These are phyloP conservation scores for Phanerochaete carnosa DNA, from an alignment of 768 basidiomycete genomes.

Conservation along the genomic window DNA sequence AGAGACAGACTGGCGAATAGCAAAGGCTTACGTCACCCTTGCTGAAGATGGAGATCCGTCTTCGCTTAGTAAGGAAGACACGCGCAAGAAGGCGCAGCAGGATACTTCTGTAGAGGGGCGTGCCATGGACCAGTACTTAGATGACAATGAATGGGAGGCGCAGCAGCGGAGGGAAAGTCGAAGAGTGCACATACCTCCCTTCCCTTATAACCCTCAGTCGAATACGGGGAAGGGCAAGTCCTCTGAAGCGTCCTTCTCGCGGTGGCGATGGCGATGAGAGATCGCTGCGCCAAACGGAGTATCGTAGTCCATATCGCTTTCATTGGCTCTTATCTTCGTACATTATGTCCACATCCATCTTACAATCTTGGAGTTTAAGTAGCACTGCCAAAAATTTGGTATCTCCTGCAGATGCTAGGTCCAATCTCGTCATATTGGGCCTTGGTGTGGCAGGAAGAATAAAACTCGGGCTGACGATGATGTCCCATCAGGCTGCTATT, in stretches of 20 bases:
- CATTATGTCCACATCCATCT: conserved; percentile 8
- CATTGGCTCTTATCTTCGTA: neutral
- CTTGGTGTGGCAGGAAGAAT: conserved; percentile 90
- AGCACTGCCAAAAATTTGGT: conserved; percentile 91
- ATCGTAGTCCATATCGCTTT: neutral
- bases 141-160: conserved; percentile 69
- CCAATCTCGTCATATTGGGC: conserved; percentile 94
- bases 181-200: conserved; percentile 18
- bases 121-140: conserved; percentile 58
- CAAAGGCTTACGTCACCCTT: conserved; percentile 63
- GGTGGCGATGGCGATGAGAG: neutral
- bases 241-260: neutral
- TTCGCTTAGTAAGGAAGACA: neutral
- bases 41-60: conserved; percentile 13
- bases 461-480: conserved; percentile 82
- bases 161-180: conserved; percentile 31
- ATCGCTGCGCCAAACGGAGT: neutral
- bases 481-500: neutral
- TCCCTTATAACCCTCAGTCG: conserved; percentile 15
- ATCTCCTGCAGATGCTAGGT: conserved; percentile 87
- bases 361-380: conserved; percentile 40
- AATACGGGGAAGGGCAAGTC: neutral
- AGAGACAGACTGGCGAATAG: conserved; percentile 5
- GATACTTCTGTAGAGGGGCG: conserved; percentile 32
- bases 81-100: conserved; percentile 15